A percentile compares a stretch with the other conserved stretches of the same genome.
Conservation (phyloP, 2,329 filamentous ascomycete species). For the Pochonia chlamydosporia region DNA sequence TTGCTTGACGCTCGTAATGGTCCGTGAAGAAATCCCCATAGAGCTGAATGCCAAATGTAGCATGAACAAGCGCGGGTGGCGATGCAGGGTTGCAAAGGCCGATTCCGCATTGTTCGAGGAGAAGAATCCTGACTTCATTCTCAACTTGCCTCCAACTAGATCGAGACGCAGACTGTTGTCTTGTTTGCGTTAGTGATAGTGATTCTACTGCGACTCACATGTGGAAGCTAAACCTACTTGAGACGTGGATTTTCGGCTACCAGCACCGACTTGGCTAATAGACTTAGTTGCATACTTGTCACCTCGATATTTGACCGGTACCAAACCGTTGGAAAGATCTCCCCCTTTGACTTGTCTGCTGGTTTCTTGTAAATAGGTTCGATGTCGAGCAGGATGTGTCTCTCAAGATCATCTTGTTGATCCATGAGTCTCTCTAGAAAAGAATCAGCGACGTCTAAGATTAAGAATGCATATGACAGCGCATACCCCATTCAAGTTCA, state of each 20-base stretch:
- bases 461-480: not conserved
- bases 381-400: slow-evolving; percentile 23
- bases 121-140: slow-evolving; percentile 30
- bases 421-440: slow-evolving; percentile 26
- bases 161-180: slow-evolving; percentile 16
- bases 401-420: slow-evolving; percentile 30
- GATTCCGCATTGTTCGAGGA: slow-evolving; percentile 34
- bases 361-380: slow-evolving; percentile 27
- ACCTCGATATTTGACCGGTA: slow-evolving; percentile 33
- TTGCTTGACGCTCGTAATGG: slow-evolving; percentile 28
- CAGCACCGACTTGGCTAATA: slow-evolving; percentile 33
- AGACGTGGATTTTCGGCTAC: slow-evolving; percentile 32
- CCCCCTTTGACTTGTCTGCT: slow-evolving; percentile 29
- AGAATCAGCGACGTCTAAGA: not conserved
- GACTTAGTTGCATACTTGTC: slow-evolving; percentile 33
- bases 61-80: slow-evolving; percentile 32
- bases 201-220: too few relatives aligned
- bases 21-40: slow-evolving; percentile 37
- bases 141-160: slow-evolving; percentile 29
- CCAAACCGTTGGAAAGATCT: slow-evolving; percentile 35
- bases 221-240: slow-evolving; percentile 18
- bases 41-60: slow-evolving; percentile 33
- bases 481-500: slow-evolving; percentile 31
- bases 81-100: slow-evolving; percentile 31
- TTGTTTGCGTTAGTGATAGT: too few relatives aligned